A percentile compares a stretch with the other conserved stretches of the same genome.
These are phyloP conservation scores for Rhodotorula sp. DNA, from an alignment of 1,284 basidiomycete species.

Conservation along the genomic window DNA sequence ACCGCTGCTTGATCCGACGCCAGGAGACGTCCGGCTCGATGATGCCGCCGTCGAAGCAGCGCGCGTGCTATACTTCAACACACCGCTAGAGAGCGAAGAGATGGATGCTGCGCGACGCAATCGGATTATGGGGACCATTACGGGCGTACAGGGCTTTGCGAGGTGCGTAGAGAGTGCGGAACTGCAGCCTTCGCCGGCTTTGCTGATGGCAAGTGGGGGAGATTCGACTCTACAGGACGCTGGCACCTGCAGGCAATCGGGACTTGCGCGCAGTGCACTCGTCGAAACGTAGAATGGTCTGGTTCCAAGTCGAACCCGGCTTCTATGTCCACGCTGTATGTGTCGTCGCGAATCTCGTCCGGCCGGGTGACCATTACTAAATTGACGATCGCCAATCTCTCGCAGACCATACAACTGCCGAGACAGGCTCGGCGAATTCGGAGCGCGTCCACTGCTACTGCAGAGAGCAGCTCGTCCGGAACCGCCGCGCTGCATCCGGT, in stretches of 20 bases:
- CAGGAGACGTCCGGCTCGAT: not conserved
- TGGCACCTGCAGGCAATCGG: slow-evolving; percentile 3
- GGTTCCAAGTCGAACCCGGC: slow-evolving; percentile 36
- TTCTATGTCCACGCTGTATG: slow-evolving; percentile 36
- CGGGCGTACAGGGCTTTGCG: slow-evolving; percentile 35
- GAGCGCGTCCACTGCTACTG: slow-evolving; percentile 10
- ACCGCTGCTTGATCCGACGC: not conserved
- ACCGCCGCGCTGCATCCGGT: not conserved
- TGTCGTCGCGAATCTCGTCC: too few species aligned
- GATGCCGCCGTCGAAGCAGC: slow-evolving; percentile 28
- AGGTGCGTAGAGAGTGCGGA: slow-evolving; percentile 13
- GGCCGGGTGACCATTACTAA: too few species aligned
- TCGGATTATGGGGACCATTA: slow-evolving; percentile 30
- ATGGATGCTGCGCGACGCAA: slow-evolving; percentile 9
- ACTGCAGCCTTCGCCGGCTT: not conserved
- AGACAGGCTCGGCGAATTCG: not conserved
- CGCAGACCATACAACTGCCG: not conserved
- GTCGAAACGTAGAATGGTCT: slow-evolving; percentile 34
- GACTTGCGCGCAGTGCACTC: slow-evolving; percentile 27
- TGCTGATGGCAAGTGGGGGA: slow-evolving; percentile 9
- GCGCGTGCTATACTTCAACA: slow-evolving; percentile 22
- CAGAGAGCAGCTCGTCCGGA: not conserved
- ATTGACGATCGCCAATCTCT: not conserved
- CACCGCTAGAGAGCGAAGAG: not conserved
- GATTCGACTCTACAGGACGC: slow-evolving; percentile 15